Percentiles rank a stretch among this genome's conserved stretches.
These are phyloP conservation scores for Anthostomella pinea DNA, from an alignment of 2,329 filamentous ascomycete genomes.

Conservation along the genomic window DNA sequence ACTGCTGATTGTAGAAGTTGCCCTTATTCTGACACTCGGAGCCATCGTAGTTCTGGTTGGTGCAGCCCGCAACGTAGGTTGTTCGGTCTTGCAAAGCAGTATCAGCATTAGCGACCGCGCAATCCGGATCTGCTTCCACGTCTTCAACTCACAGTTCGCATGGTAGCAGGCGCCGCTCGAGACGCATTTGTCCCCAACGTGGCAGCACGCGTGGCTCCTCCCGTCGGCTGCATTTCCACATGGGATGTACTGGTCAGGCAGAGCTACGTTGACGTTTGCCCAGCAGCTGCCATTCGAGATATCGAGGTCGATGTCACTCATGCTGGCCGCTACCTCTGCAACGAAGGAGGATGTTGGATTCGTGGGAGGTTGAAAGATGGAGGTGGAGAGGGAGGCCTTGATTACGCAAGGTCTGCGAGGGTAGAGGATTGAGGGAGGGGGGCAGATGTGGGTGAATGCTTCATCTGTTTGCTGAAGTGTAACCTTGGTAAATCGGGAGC, in stretches of 20 bases:
- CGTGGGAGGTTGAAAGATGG: neutral
- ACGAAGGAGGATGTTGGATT: no score
- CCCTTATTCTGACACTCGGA: constrained; percentile 19
- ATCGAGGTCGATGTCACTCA: constrained; percentile 9
- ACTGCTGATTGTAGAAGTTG: constrained; percentile 13
- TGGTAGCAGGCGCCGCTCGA: constrained; percentile 20
- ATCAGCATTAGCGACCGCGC: no score
- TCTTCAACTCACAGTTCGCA: constrained; percentile 16
- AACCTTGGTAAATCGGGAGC: no score
- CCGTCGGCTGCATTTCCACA: constrained; percentile 20
- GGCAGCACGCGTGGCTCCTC: constrained; percentile 19
- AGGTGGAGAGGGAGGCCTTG: no score
- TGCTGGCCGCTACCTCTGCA: no score
- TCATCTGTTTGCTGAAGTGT: no score
- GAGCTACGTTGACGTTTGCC: constrained; percentile 11
- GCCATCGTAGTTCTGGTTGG: constrained; percentile 16
- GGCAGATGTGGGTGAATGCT: no score
- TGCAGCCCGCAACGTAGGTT: constrained; percentile 23
- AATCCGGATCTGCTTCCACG: no score
- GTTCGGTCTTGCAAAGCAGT: constrained; percentile 9
- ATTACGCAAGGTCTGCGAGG: no score
- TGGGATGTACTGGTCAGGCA: constrained; percentile 17
- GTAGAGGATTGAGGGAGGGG: no score
- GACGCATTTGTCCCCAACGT: constrained; percentile 18
- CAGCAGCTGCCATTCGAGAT: constrained; percentile 23